Base-by-base conservation (phyloP, 495 filamentous ascomycete species). In the Clavariopsis aquatica region DNA sequence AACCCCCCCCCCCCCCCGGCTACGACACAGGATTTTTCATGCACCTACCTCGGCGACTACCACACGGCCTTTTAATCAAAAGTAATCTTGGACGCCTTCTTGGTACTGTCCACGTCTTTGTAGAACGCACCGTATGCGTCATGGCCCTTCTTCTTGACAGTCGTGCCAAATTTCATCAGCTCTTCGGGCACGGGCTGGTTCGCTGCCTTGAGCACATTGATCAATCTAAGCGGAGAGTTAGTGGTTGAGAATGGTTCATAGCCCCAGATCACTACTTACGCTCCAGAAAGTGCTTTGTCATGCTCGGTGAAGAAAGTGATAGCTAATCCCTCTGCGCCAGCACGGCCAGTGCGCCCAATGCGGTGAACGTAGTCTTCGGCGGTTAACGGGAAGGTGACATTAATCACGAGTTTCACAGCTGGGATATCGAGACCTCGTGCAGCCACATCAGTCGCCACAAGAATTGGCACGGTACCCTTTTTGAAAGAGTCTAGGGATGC, bases 81-180 rank as follows among this genome's bases (percentile, higher is more conserved):
- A 34, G 82, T 91, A 72, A 97, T 97, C 82, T 96, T 98, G 60
- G 88, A 95, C 0, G 89, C 89, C 73, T 89, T 84, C 79, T 93
- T 90, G 73, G 81, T 86, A 55, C 83, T 85, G 62, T 89, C 89
- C 38, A 76, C 69, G 43, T 96, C 90, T 74, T 93, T 96, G 80
- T 85, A 95, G 71, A 96, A 97, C 0, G 91, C 90, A 47, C 94
- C 94, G 73, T 97, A 98, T 9, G 86, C 86, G 57, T 89, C 89
- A 76, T 98, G 93, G 45, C 84, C 85, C 90, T 97, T 98, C 82
- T 95, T 96, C 83, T 97, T 98, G 29, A 98, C 94, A 15, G 93
- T 97, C n/a, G 90, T 93, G 57, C 94, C 94, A 65, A 96, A 98
- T 72, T 94, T 96, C 64, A 96, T 75, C 36, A 98, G 77, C 13